Conservation (phyloP, 148 eudicot species). For the Cornus controversa region DNA sequence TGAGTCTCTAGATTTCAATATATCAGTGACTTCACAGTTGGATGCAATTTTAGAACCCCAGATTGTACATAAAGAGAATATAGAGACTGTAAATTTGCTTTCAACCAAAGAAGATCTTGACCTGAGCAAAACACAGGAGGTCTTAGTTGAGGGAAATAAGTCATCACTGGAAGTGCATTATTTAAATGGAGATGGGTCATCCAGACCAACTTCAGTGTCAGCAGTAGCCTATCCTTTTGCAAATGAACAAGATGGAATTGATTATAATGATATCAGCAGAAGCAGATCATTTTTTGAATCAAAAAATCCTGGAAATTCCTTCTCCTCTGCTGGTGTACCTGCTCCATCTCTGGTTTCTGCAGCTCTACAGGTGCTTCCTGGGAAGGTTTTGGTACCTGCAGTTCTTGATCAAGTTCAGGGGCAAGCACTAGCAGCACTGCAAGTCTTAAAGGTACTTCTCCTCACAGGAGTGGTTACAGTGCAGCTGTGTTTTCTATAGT, state of each 20-base stretch:
- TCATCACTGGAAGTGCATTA: slow-evolving; percentile 22
- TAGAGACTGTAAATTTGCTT: slow-evolving; percentile 20
- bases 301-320: slow-evolving; percentile 30
- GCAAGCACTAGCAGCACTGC: slow-evolving; percentile 88
- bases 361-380: slow-evolving; percentile 69
- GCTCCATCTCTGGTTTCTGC: slow-evolving; percentile 83
- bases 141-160: slow-evolving; percentile 30
- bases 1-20: slow-evolving; percentile 25
- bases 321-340: slow-evolving; percentile 73
- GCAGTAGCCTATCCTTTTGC: slow-evolving; percentile 33
- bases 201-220: slow-evolving; percentile 27
- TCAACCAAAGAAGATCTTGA: slow-evolving; percentile 35
- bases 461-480: background rate
- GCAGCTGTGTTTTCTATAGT: background rate
- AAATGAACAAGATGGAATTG: slow-evolving; percentile 32
- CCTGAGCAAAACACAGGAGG: slow-evolving; percentile 21
- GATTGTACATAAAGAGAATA: slow-evolving; percentile 18
- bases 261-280: slow-evolving; percentile 26
- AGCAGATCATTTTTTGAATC: slow-evolving; percentile 36
- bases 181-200: slow-evolving; percentile 23
- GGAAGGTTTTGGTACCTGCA: slow-evolving; percentile 91
- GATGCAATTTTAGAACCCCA: slow-evolving; percentile 33
- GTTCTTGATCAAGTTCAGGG: slow-evolving; percentile 82
- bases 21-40: slow-evolving; percentile 28
- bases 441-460: slow-evolving; percentile 77